Evolutionary conservation across 192 early-diverging fungal species (phyloP).

Genomic region (Spinellus fusiger): DNA sequence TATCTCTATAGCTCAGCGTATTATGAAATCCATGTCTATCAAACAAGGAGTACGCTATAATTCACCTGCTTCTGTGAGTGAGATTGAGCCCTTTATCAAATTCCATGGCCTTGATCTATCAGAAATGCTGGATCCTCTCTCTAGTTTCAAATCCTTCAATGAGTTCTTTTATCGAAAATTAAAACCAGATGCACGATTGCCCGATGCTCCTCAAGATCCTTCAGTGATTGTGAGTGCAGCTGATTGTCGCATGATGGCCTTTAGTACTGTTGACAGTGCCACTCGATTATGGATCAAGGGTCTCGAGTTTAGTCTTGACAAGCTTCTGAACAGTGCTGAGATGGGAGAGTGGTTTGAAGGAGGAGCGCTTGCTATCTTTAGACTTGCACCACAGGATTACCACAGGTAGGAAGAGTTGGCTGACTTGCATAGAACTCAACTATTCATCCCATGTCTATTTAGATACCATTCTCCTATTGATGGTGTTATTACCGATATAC

Average conservation of each 20-base stretch:
- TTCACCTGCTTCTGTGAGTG: constrained; percentile 49
- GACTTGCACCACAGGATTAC: constrained; percentile 83
- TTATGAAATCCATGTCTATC: constrained; percentile 41
- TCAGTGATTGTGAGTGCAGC: constrained; percentile 62
- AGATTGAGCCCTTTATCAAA: constrained; percentile 66
- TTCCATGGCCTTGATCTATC: constrained; percentile 63
- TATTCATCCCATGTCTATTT: not conserved
- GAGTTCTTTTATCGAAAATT: constrained; percentile 84
- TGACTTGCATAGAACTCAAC: not conserved
- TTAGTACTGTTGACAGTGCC: constrained; percentile 57
- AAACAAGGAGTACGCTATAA: constrained; percentile 73
- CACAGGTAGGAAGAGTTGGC: constrained; percentile 45
- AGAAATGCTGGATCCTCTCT: constrained; percentile 63
- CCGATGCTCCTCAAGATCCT: constrained; percentile 39
- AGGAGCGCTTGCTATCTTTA: constrained; percentile 62
- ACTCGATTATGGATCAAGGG: constrained; percentile 80
- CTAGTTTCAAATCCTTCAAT: constrained; percentile 70
- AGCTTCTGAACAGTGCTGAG: constrained; percentile 47
- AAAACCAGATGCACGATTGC: constrained; percentile 54
- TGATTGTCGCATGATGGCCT: constrained; percentile 67
- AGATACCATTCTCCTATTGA: constrained; percentile 68
- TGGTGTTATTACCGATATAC: constrained; percentile 53
- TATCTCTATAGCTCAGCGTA: constrained; percentile 25
- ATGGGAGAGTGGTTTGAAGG: constrained; percentile 51
- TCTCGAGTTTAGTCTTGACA: constrained; percentile 57